Base-by-base conservation (phyloP, 129 eudicot genomes). In the Artemisia annua region DNA sequence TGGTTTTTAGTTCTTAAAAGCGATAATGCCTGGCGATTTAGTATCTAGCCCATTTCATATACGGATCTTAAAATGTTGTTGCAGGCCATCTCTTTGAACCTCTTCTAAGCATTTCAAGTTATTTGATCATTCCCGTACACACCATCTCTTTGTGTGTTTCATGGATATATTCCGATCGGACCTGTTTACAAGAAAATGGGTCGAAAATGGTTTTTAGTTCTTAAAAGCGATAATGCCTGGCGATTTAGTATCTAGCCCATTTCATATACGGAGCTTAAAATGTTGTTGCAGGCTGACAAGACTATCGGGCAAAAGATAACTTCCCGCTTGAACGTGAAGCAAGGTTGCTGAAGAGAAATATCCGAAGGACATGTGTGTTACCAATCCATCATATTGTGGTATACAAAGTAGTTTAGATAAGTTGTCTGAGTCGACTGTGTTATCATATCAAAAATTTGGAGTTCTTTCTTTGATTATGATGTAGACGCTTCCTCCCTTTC, bases 261-360 rank as follows among this genome's bases (percentile, higher is more conserved):
- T 32, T 24, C 18, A 18, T 28, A 69, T 48, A 58, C 12, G 11
- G 12, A 35, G 49, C 24, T 10, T 43, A 44, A 60, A 8, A 12
- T 65, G 66, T 46, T 63, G 50, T 19, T 75, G 72, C 85, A 92
- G 97, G 93, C 96, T 59, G 94, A 89, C 88, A 83, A 75, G 75
- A 85, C 91, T 80, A 87, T 92, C 18, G 97, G 97, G 19, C 96
- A 89, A 84, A 92, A 89, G 85, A 75, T 92, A n/a, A 91, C 97
- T 7, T 87, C 90, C 48, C 93, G 97, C 22, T 86, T 92, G 78
- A 92, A 92, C 24, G 86, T 92, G 67, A 85, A 78, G 80, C 96
- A 96, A 24, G 85, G 80, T 63, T 87, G 87, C 86, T 89, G 80
- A 75, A 84, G 79, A 71, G 46, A 13, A 26, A 60, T 9, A 43